Evolutionary conservation across 306 rosid genomes (phyloP).

Genomic region (Cyamopsis tetragonoloba): DNA sequence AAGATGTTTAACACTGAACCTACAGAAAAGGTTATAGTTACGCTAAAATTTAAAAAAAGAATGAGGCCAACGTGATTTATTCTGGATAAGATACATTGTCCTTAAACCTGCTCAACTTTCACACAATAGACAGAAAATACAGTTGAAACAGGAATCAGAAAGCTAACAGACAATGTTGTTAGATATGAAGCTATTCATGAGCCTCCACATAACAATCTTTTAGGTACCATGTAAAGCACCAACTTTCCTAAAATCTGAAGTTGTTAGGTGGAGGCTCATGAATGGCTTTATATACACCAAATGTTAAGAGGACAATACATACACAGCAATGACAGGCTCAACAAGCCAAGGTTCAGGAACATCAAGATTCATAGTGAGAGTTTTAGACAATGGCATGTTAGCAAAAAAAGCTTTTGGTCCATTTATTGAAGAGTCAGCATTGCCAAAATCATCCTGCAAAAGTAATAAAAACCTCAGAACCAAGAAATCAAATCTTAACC

Average conservation of each 20-base stretch:
- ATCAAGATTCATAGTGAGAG: conserved; percentile 97
- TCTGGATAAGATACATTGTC: background rate
- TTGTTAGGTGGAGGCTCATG: background rate
- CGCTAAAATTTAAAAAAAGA: conserved; percentile 7
- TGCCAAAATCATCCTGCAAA: conserved; percentile 94
- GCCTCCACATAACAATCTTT: conserved; percentile 1
- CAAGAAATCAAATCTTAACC: conserved; percentile 19
- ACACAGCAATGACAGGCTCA: conserved; percentile 90
- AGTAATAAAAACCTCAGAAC: conserved; percentile 37
- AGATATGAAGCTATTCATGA: background rate
- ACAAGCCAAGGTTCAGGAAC: conserved; percentile 99
- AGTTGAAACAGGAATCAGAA: background rate
- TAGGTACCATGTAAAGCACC: background rate
- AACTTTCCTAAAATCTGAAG: background rate
- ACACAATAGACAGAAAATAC: conserved; percentile 10
- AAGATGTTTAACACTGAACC: background rate
- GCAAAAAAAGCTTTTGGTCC: conserved; percentile 98
- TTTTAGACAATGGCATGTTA: conserved; percentile 96
- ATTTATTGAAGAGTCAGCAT: conserved; percentile 57
- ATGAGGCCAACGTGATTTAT: background rate
- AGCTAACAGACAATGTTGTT: background rate
- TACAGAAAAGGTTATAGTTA: background rate
- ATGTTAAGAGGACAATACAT: conserved; percentile 36
- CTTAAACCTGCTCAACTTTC: background rate
- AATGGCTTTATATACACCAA: background rate